A percentile compares a stretch with the other conserved stretches of the same genome.
These are phyloP conservation scores for Didymella segeticola DNA, from an alignment of 2,329 filamentous ascomycete species.

Conservation along the genomic window DNA sequence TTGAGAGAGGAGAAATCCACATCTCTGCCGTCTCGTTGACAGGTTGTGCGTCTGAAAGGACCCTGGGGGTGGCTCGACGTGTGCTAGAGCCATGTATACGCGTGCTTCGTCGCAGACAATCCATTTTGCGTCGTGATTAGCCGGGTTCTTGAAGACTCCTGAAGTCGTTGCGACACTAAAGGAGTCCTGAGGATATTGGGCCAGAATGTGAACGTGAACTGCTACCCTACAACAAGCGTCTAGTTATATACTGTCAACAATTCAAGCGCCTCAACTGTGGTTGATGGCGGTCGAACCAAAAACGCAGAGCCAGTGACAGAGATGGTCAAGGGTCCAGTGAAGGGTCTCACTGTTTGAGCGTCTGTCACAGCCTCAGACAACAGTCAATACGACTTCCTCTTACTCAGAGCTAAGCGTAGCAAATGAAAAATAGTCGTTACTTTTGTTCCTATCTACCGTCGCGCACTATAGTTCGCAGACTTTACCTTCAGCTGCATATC, in stretches of 20 bases:
- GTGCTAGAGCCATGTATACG: too few species aligned
- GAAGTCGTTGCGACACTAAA: too few species aligned
- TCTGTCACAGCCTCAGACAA: not conserved
- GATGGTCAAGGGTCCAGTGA: not conserved
- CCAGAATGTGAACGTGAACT: too few species aligned
- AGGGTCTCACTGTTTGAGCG: not conserved
- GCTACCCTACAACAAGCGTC: too few species aligned
- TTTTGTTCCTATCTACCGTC: not conserved
- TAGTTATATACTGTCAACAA: not conserved
- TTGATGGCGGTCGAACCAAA: not conserved
- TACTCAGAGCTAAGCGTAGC: too few species aligned
- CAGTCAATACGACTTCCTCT: too few species aligned
- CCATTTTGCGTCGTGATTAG: too few species aligned
- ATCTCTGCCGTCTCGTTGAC: not conserved
- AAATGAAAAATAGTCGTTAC: not conserved
- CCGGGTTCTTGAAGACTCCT: too few species aligned
- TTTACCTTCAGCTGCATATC: not conserved
- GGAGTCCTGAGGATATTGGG: too few species aligned
- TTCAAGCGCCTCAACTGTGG: not conserved
- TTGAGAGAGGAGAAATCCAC: not conserved
- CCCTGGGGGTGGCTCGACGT: too few species aligned
- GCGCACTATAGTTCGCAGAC: not conserved
- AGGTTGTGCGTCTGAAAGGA: too few species aligned
- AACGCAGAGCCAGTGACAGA: not conserved
- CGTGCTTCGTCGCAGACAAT: too few species aligned